Evolutionary conservation across 306 rosid genomes (phyloP).

Genomic region (Pyrus communis): DNA sequence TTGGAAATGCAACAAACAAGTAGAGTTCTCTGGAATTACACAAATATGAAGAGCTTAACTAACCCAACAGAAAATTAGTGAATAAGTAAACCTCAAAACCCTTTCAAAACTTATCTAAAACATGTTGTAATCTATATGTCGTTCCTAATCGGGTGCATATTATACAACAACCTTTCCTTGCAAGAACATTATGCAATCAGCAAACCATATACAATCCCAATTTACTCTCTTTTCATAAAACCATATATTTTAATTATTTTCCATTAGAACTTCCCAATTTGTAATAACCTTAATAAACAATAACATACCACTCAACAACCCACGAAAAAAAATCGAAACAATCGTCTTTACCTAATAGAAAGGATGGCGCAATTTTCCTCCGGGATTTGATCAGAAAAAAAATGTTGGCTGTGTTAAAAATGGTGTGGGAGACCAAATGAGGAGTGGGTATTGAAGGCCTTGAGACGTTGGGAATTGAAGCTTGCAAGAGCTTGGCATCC

Average conservation of each 20-base stretch:
- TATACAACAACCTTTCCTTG: background rate
- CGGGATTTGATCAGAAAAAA: background rate
- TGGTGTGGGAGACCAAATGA: conserved; percentile 8
- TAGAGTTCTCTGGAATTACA: too few species aligned
- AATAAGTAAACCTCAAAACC: background rate
- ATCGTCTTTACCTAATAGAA: conserved; percentile 20
- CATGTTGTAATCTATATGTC: too few species aligned
- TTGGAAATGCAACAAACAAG: too few species aligned
- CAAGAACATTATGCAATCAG: background rate
- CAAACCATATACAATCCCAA: background rate
- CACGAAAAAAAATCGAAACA: too few species aligned
- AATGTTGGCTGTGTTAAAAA: background rate
- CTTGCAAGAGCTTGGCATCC: conserved; percentile 12
- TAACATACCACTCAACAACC: background rate
- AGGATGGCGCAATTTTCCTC: background rate
- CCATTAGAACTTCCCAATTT: too few species aligned
- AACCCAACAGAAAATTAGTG: background rate
- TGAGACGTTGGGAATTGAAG: background rate
- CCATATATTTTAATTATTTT: background rate
- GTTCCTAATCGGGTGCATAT: background rate
- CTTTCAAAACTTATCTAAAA: background rate
- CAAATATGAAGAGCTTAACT: too few species aligned
- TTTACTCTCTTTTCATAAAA: background rate
- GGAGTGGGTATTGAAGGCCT: conserved; percentile 8
- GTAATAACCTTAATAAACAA: background rate